Conservation (phyloP, 345 rosid genomes). For the Psidium friedrichsthalianum region DNA sequence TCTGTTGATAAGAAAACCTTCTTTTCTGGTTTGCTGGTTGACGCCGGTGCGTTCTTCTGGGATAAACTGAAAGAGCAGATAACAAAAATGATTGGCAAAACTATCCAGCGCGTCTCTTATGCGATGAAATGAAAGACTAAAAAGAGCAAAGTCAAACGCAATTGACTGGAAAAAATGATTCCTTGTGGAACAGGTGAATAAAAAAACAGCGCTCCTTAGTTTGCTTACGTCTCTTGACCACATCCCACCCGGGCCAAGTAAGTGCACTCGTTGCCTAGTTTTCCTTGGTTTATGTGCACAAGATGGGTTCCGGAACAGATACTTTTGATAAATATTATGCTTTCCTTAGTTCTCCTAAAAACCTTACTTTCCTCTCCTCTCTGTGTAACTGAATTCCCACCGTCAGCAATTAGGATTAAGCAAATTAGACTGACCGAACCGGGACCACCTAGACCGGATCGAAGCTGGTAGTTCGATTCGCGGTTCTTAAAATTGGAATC, state of each 20-base stretch:
- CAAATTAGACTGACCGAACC: too few relatives aligned
- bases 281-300: neutral
- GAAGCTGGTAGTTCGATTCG: too few relatives aligned
- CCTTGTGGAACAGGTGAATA: neutral
- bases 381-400: neutral
- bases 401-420: too few relatives aligned
- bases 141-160: neutral
- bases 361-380: neutral
- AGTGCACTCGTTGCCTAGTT: neutral
- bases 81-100: neutral
- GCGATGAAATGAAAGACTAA: neutral
- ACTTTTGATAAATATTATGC: neutral
- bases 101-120: neutral
- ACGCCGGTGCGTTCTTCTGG: neutral
- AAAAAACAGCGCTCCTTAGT: neutral
- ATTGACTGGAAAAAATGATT: neutral
- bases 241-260: neutral
- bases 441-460: accelerated
- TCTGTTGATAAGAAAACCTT: neutral
- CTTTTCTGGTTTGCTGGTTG: neutral
- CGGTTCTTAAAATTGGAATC: too few relatives aligned
- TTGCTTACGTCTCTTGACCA: neutral
- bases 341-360: neutral
- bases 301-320: neutral
- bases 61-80: neutral